Evolutionary conservation across 495 filamentous ascomycete species (phyloP).

Genomic region (Penicillium canescens): DNA sequence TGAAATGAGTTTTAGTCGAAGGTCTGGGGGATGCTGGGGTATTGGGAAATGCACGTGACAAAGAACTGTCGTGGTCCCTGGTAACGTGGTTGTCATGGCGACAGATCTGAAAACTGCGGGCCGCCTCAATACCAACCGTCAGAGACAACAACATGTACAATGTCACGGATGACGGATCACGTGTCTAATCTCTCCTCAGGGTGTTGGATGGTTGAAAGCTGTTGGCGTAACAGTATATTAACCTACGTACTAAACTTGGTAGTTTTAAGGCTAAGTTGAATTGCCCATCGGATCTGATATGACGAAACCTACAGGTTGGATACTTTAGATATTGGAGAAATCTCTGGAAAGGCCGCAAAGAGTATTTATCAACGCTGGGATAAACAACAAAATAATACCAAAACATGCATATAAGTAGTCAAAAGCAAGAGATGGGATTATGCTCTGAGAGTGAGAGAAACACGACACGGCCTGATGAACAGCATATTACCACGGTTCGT

Average conservation of each 20-base stretch:
- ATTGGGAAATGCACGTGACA: not conserved
- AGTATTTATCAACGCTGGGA: too few species aligned
- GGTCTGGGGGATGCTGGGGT: not conserved
- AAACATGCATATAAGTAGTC: too few species aligned
- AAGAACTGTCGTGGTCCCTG: not conserved
- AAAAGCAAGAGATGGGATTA: not conserved
- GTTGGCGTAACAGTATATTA: too few species aligned
- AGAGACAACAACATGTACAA: too few species aligned
- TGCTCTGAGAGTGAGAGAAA: conserved; percentile 9
- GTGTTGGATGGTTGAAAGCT: too few species aligned
- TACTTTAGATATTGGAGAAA: too few species aligned
- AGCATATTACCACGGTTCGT: conserved; percentile 4
- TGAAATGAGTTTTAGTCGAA: conserved; percentile 1
- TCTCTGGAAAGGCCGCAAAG: too few species aligned
- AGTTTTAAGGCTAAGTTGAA: too few species aligned
- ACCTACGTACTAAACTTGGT: too few species aligned
- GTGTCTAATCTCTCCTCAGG: not conserved
- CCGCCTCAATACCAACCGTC: too few species aligned
- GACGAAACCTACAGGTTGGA: too few species aligned
- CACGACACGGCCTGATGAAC: conserved; percentile 10
- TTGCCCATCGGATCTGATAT: too few species aligned
- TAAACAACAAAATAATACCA: not conserved
- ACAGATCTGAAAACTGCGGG: not conserved
- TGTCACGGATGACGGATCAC: not conserved
- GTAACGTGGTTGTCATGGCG: not conserved